Base-by-base conservation (phyloP, 495 filamentous ascomycete genomes). In the Neurospora sp. region DNA sequence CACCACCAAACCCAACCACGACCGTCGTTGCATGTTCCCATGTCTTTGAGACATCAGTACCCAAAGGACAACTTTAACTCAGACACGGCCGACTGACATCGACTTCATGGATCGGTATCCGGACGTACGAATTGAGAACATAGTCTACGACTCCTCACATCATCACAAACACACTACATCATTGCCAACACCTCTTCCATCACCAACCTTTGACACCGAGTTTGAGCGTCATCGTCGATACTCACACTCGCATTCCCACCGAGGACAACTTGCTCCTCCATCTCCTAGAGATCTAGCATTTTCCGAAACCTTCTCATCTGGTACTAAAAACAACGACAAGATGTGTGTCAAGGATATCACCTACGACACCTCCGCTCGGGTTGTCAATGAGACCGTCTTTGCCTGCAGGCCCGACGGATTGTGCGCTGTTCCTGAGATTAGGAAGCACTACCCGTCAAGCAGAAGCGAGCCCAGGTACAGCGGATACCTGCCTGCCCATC, bases 311-410 rank as follows among this genome's bases (percentile, higher is more conserved):
- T 72, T 59, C n/a, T 69, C 27, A 39, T 39, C 39, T 40, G n/a
- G 78, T 73, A 79, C 75, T n/a, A 76, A 74, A 70, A 69, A 73
- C 72, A 54, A 76, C 74, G 76, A 70, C 79, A 83, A 77, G 48
- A 86, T 86, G 84, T 86, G 84, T 71, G 74, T 81, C 71, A 81
- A 81, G 76, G 81, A 82, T 37, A 74, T 84, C 54, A 83, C 75
- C 78, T 75, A 77, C 77, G 77, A 81, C 77, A 16, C 41, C 41
- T 42, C 40, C 5, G 40, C 40, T 42, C 40, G 5, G 44, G 44
- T 46, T 20, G 69, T 81, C 71, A 77, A 77, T 14, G 79, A 81
- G 75, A 75, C 77, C 72, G 44, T 69, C 0, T 75, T 79, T 39
- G 62, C 74, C 38, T 82, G 80, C 76, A 69, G 71, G 11, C 74